Percentiles rank a stretch among this genome's conserved stretches.
Conservation (phyloP, 2,329 filamentous ascomycete genomes). For the Acephala macrosclerotiorum region DNA sequence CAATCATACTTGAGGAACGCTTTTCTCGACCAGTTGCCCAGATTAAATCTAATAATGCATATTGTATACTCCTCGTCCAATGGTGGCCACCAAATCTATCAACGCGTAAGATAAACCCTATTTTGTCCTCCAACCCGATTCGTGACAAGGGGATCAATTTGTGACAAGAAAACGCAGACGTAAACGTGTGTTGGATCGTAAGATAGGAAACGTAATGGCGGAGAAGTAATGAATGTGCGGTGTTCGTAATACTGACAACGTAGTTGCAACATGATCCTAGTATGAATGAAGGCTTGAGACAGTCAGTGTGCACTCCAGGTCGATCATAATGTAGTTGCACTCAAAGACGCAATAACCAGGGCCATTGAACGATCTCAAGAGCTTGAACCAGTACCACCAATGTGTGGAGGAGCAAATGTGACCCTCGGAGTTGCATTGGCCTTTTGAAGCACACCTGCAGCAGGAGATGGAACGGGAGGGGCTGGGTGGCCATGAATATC, state of each 20-base stretch:
- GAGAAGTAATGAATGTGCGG: background rate
- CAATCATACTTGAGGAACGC: background rate
- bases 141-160: background rate
- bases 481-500: slow-evolving; percentile 12
- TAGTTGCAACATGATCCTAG: background rate
- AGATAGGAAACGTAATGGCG: background rate
- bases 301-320: too few species aligned
- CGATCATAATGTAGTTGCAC: background rate
- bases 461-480: slow-evolving; percentile 29
- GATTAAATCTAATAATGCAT: slow-evolving; percentile 6
- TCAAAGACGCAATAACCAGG: background rate
- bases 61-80: slow-evolving; percentile 3
- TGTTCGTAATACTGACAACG: background rate
- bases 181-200: background rate
- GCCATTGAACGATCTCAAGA: background rate
- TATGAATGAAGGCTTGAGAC: background rate
- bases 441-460: background rate
- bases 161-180: background rate
- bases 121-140: slow-evolving; percentile 4
- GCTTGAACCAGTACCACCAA: background rate
- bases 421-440: slow-evolving; percentile 1
- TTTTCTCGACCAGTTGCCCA: background rate
- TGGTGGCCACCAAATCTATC: slow-evolving; percentile 10
- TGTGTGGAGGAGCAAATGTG: slow-evolving; percentile 16
- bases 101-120: background rate